These are phyloP conservation scores for Kwoniella shivajii DNA, from an alignment of 1,284 basidiomycete species.

Conservation along the genomic window DNA sequence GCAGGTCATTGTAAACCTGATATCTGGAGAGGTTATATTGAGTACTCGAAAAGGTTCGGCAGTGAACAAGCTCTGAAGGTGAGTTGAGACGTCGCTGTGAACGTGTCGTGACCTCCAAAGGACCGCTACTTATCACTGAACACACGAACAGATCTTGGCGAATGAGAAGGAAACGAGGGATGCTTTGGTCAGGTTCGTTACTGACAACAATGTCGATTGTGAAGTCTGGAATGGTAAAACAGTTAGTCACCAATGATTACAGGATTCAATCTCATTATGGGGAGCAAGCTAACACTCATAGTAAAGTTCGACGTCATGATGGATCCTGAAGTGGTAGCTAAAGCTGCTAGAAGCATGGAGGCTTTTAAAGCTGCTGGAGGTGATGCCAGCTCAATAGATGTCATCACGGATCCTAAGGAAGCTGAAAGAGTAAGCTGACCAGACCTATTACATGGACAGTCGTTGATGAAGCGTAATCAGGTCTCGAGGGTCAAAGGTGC, in stretches of 20 bases:
- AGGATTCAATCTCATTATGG: neutral
- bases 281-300: neutral
- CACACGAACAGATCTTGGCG: conserved; percentile 20
- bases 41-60: conserved; percentile 18
- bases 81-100: neutral
- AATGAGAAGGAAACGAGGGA: conserved; percentile 30
- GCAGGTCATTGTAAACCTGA: conserved; percentile 37
- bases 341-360: conserved; percentile 12
- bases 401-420: conserved; percentile 11
- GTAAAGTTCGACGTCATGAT: conserved; percentile 23
- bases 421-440: conserved; percentile 18
- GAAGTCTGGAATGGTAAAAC: conserved; percentile 31
- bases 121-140: neutral
- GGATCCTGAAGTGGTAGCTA: conserved; percentile 12
- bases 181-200: conserved; percentile 23
- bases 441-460: neutral
- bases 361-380: conserved; percentile 25
- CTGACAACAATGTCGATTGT: conserved; percentile 30
- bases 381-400: conserved; percentile 16
- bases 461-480: conserved; percentile 7
- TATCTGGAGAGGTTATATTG: conserved; percentile 26
- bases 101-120: neutral
- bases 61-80: conserved; percentile 32
- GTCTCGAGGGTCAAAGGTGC: conserved; percentile 24
- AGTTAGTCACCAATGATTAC: conserved; percentile 4